These are phyloP conservation scores for Euphorbia peplus DNA, from an alignment of 345 rosid genomes.

Conservation along the genomic window DNA sequence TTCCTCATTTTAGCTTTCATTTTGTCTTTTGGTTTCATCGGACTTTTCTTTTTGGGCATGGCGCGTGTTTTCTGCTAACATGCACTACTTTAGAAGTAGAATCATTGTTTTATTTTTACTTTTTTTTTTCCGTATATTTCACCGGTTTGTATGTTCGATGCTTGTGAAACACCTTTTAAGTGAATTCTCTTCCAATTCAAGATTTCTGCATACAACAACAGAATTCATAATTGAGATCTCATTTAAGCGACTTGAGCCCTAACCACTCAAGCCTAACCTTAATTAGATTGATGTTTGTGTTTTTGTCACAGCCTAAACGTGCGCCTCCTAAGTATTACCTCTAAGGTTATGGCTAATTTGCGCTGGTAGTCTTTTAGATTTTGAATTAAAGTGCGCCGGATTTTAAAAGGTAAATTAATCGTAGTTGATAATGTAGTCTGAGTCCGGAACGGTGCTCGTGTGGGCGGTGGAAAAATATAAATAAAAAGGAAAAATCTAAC, in stretches of 20 bases:
- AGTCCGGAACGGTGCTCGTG: conserved; percentile 18
- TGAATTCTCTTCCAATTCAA: too few relatives aligned
- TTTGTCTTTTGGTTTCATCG: too few relatives aligned
- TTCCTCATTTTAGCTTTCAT: background rate
- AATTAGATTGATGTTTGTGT: too few relatives aligned
- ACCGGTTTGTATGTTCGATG: too few relatives aligned
- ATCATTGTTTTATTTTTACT: too few relatives aligned
- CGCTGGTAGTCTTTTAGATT: background rate
- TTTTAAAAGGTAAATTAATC: conserved; percentile 4
- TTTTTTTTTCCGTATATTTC: too few relatives aligned
- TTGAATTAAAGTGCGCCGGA: conserved; percentile 7
- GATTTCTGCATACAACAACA: too few relatives aligned
- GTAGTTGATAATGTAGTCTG: conserved; percentile 11
- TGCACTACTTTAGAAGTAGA: background rate
- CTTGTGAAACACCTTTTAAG: too few relatives aligned
- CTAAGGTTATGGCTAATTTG: conserved; percentile 1
- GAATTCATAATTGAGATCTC: too few relatives aligned
- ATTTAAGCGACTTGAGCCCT: too few relatives aligned
- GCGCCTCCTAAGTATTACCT: background rate
- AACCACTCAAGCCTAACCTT: too few relatives aligned
- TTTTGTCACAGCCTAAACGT: background rate
- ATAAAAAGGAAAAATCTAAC: background rate
- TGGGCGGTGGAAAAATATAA: conserved; percentile 2
- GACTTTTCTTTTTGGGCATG: background rate
- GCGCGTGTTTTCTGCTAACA: background rate